Conservation (phyloP, 2,329 filamentous ascomycete genomes). For the Moelleriella libera region DNA sequence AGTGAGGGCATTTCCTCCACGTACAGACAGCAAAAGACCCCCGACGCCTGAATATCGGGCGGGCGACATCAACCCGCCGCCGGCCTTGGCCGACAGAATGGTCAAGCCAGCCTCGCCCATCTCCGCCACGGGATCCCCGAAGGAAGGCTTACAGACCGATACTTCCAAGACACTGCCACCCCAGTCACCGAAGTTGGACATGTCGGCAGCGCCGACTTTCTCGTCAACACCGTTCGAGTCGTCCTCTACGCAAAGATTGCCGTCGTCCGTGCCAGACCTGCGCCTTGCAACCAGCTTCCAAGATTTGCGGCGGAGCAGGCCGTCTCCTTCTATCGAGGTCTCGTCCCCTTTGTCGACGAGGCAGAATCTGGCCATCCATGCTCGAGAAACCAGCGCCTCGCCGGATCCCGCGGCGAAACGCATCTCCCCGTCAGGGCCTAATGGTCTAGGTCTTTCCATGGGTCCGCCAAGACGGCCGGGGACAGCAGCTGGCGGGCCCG, state of each 20-base stretch:
- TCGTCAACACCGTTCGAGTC: conserved; percentile 4
- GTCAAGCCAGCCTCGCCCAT: conserved; percentile 30
- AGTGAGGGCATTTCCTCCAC: conserved; percentile 1
- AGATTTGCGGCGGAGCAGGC: conserved; percentile 5
- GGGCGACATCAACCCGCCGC: conserved; percentile 21
- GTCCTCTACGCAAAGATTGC: conserved; percentile 13
- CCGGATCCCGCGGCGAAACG: neutral
- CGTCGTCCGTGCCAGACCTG: conserved; percentile 8
- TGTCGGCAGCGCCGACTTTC: neutral
- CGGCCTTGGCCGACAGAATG: conserved; percentile 19
- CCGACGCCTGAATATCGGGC: conserved; percentile 35
- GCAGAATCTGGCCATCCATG: neutral
- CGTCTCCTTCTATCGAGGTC: neutral
- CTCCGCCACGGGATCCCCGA: conserved; percentile 25
- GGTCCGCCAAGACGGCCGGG: conserved; percentile 4
- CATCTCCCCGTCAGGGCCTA: neutral
- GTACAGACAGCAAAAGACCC: conserved; percentile 18
- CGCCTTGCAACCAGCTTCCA: conserved; percentile 11
- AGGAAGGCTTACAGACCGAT: conserved; percentile 5
- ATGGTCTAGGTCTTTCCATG: neutral
- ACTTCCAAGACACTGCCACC: conserved; percentile 5
- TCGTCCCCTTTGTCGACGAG: conserved; percentile 8
- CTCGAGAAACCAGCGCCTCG: conserved; percentile 4
- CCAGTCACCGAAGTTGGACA: neutral
- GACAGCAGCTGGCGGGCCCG: conserved; percentile 10